Conservation (phyloP, 2,329 filamentous ascomycete species). For the Chalaropsis ovoidea region DNA sequence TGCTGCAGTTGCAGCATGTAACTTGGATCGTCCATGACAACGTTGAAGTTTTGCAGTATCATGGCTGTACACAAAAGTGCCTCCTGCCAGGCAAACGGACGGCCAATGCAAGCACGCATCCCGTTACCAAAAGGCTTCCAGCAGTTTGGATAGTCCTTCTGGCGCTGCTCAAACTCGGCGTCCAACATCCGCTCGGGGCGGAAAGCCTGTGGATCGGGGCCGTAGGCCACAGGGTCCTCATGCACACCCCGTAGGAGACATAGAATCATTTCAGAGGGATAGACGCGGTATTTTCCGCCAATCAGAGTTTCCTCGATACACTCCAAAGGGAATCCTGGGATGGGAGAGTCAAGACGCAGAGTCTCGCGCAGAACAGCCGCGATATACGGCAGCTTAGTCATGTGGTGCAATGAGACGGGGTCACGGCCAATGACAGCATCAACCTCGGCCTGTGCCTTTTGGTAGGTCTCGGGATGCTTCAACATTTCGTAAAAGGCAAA, state of each 20-base stretch:
- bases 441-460: conserved; percentile 56
- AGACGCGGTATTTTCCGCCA: conserved; percentile 51
- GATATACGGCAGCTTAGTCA: conserved; percentile 56
- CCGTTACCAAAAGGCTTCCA: conserved; percentile 72
- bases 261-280: conserved; percentile 41
- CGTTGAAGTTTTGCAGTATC: conserved; percentile 61
- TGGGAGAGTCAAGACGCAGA: conserved; percentile 40
- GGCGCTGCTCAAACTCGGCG: conserved; percentile 51
- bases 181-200: conserved; percentile 63
- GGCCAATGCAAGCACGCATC: conserved; percentile 58
- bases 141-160: conserved; percentile 50
- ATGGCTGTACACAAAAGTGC: conserved; percentile 51
- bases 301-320: conserved; percentile 46
- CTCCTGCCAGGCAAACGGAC: conserved; percentile 68
- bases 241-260: conserved; percentile 47
- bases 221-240: conserved; percentile 53
- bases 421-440: conserved; percentile 53
- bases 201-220: conserved; percentile 55
- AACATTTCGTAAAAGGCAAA: conserved; percentile 57
- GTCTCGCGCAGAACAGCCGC: conserved; percentile 57
- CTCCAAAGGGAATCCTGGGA: conserved; percentile 44
- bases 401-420: conserved; percentile 49
- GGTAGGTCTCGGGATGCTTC: conserved; percentile 50
- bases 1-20: conserved; percentile 48
- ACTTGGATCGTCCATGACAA: conserved; percentile 50